Base-by-base conservation (phyloP, 2,329 filamentous ascomycete species). In the Uncinocarpus reesii region DNA sequence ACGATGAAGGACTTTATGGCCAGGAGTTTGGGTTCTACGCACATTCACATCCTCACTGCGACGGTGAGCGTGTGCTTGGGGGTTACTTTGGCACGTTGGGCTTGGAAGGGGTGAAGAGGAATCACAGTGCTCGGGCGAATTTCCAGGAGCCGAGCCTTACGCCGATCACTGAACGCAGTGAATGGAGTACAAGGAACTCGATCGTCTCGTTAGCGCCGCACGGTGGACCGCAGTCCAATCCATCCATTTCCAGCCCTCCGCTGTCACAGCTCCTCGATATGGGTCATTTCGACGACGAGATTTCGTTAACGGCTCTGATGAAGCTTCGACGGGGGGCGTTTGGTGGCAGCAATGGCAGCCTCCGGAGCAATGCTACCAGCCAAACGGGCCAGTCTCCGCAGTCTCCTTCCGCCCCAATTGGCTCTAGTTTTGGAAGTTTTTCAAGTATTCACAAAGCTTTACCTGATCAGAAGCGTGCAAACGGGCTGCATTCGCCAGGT, bases 11-110 rank as follows among this genome's bases (percentile, higher is more conserved):
- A 0, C 93, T 92, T 71, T 98, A 98, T 60, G 92, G 92, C 0
- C 83, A 88, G 56, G 92, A 98, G 63, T 98, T 98, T 60, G 89
- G 88, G 0, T 98, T 98, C 64, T 98, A 95, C 63, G 87, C 89
- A 20, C 65, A 68, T 15, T 63, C 67, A 8, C 63, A 72, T 40
- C 73, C 71, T 16, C 70, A 68, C 24, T 68, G 69, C 48, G 70
- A 70, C 32, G 67, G 72, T 5, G 69, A 84, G 47, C 85, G 83
- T 56, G 76, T 80, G 11, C 84, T 87, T 56, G 92, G 92, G 23
- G 92, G 92, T 16, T 95, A 86, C 66, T 96, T 96, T 60, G 87
- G 86, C 1, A 79, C 84, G 0, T 80, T 83, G 16, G 83, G 83
- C 2, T 66, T 83, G 13, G 76, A 81, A 50, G 72, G 73, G 2